Conservation (phyloP, 495 filamentous ascomycete species). For the Aspergillus wentii region DNA sequence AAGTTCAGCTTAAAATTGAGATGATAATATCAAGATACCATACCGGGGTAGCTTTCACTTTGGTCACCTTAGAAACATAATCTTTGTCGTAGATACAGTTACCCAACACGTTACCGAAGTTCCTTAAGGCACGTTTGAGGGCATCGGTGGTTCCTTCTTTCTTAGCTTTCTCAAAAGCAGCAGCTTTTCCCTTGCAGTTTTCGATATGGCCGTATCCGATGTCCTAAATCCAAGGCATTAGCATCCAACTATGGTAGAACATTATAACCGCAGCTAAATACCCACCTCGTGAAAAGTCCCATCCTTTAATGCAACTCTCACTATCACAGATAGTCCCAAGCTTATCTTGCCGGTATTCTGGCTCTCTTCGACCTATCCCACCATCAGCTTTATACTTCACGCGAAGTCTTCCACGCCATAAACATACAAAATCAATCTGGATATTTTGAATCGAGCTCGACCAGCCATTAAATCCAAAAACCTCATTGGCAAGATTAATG, state of each 20-base stretch:
- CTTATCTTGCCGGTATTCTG: conserved; percentile 62
- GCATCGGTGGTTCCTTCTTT: conserved; percentile 96
- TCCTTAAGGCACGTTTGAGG: conserved; percentile 81
- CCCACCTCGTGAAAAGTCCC: conserved; percentile 84
- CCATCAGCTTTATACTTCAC: conserved; percentile 20
- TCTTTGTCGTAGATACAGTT: conserved; percentile 98
- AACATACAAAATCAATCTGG: conserved; percentile 80
- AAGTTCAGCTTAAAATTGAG: conserved; percentile 1
- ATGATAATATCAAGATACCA: conserved; percentile 7
- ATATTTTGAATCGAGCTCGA: conserved; percentile 84
- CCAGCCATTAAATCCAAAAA: conserved; percentile 99
- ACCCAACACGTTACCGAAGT: conserved; percentile 92
- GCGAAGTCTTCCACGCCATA: neutral
- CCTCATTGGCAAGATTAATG: conserved; percentile 93
- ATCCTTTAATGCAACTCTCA: conserved; percentile 84
- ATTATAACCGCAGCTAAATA: neutral
- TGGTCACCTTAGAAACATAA: conserved; percentile 78
- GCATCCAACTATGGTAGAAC: neutral
- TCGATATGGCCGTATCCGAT: conserved; percentile 94
- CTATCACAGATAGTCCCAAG: conserved; percentile 79
- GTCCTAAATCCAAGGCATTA: conserved; percentile 47
- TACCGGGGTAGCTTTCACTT: conserved; percentile 65
- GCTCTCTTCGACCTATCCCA: conserved; percentile 56
- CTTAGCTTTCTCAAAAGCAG: conserved; percentile 95
- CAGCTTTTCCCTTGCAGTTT: conserved; percentile 89